These are phyloP conservation scores for Mucor irregularis DNA, from an alignment of 371 early-diverging fungal species.

Conservation along the genomic window DNA sequence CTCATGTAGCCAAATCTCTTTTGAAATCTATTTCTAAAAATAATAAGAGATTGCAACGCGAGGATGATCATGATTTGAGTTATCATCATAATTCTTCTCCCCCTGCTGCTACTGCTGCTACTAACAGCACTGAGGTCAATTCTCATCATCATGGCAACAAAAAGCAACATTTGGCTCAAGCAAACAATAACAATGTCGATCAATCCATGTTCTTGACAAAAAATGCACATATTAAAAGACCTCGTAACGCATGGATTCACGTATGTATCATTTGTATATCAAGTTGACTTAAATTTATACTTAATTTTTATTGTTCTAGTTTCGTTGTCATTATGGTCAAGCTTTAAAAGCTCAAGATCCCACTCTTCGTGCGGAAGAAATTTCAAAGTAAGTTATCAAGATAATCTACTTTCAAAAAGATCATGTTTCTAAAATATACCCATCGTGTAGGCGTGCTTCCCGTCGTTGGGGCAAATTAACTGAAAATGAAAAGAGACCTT, in stretches of 20 bases:
- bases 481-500: conserved; percentile 51
- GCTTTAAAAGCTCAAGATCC: conserved; percentile 39
- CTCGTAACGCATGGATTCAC: conserved; percentile 45
- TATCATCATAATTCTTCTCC: not conserved
- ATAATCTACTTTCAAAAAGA: too few relatives aligned
- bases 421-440: not conserved
- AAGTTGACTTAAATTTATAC: not conserved
- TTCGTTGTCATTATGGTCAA: conserved; percentile 41
- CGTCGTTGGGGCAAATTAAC: conserved; percentile 45
- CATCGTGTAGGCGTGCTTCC: conserved; percentile 38
- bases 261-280: conserved; percentile 12
- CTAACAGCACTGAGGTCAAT: not conserved
- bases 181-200: conserved; percentile 13
- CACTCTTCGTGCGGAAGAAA: conserved; percentile 38
- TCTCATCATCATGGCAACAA: not conserved
- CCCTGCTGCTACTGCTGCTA: not conserved
- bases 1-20: conserved; percentile 32
- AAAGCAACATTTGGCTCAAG: not conserved
- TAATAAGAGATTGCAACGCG: not conserved
- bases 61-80: not conserved
- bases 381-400: conserved; percentile 43
- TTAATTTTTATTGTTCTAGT: conserved; percentile 16
- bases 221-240: conserved; percentile 43
- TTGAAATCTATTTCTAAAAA: conserved; percentile 16
- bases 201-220: conserved; percentile 37